Evolutionary conservation across 768 basidiomycete genomes (phyloP).

Genomic region (Boletus edulis): DNA sequence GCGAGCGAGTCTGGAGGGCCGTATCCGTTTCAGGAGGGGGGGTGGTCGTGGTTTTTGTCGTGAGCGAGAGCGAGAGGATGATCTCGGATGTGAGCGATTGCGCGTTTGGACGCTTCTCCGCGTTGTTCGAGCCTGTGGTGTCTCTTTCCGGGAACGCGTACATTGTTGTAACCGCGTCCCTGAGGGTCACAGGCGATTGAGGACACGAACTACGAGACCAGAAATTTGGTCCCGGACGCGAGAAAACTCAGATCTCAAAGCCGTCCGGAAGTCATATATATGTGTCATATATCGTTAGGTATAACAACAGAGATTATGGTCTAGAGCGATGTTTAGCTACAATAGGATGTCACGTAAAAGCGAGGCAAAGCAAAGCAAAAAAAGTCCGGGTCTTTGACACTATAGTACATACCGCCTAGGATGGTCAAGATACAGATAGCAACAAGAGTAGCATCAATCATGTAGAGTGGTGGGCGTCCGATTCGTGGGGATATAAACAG

Average conservation of each 20-base stretch:
- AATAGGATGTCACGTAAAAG: no score
- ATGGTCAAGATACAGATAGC: slow-evolving; percentile 1
- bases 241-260: no score
- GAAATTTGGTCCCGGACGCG: no score
- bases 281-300: slow-evolving; percentile 2
- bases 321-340: background rate
- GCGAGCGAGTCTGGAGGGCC: background rate
- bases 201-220: no score
- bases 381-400: slow-evolving; percentile 7
- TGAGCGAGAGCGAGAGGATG: background rate
- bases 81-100: no score
- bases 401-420: background rate
- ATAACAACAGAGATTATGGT: slow-evolving; percentile 9
- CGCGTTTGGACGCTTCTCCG: no score
- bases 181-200: no score
- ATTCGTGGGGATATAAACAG: background rate
- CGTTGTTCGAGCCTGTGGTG: no score
- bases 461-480: background rate
- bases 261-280: background rate
- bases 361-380: no score
- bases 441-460: background rate
- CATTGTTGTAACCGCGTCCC: no score
- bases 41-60: background rate
- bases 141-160: no score
- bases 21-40: background rate